Conservation (phyloP, 2,329 filamentous ascomycete species). For the Aureobasidium sp. region DNA sequence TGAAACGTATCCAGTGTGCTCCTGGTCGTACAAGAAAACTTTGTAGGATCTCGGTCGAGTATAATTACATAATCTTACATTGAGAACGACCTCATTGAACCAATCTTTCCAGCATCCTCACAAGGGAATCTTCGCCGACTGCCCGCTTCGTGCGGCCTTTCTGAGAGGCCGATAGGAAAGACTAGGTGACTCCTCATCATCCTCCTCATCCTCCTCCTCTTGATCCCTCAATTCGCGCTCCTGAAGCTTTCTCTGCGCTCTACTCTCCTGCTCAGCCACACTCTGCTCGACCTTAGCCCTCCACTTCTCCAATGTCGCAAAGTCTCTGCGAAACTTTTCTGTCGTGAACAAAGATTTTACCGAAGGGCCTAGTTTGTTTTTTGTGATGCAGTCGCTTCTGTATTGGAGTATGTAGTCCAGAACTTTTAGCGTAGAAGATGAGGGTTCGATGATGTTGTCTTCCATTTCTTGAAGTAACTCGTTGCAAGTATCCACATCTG, state of each 20-base stretch:
- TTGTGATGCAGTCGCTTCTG: conserved; percentile 19
- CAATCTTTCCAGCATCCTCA: neutral
- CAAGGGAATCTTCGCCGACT: neutral
- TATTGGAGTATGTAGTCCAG: conserved; percentile 32
- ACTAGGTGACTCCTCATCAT: neutral
- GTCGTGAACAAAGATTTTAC: conserved; percentile 29
- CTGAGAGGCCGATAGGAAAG: neutral
- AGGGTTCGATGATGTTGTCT: conserved; percentile 28
- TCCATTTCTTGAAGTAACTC: conserved; percentile 42
- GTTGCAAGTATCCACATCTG: conserved; percentile 51
- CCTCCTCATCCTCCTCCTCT: neutral
- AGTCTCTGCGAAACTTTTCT: conserved; percentile 29
- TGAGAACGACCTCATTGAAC: neutral
- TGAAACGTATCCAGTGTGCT: neutral
- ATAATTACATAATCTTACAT: neutral
- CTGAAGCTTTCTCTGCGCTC: neutral
- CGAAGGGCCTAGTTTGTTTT: conserved; percentile 19
- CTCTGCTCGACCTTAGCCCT: conserved; percentile 2
- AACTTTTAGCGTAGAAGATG: conserved; percentile 36
- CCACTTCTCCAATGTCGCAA: conserved; percentile 23
- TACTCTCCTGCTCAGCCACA: neutral
- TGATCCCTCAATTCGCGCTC: neutral
- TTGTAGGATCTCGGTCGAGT: neutral
- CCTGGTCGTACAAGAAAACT: neutral
- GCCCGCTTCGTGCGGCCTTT: too few relatives aligned